phyloP scores from a whole-genome alignment of 306 rosid genomes.

The Sicyos edulis region DNA sequence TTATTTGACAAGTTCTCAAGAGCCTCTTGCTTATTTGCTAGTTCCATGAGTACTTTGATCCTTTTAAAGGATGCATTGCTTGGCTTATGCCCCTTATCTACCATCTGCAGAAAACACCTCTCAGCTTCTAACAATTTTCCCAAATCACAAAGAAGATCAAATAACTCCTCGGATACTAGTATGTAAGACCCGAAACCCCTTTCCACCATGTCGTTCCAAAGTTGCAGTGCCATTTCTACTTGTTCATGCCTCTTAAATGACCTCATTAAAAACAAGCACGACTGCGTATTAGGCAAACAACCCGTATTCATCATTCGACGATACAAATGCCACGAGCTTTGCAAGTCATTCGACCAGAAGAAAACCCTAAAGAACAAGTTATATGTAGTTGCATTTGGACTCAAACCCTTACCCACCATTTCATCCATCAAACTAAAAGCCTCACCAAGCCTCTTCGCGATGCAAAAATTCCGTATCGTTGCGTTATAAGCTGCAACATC shows the following conservation, averaged over 20 bases:
- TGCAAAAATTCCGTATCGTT: conserved; percentile 70
- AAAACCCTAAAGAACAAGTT: conserved; percentile 72
- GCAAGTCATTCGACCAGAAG: conserved; percentile 70
- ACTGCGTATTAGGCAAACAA: conserved; percentile 72
- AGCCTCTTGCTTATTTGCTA: conserved; percentile 60
- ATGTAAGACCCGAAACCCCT: conserved; percentile 76
- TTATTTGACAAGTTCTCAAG: conserved; percentile 54
- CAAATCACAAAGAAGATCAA: conserved; percentile 77
- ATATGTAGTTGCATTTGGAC: conserved; percentile 71
- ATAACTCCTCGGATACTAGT: conserved; percentile 77
- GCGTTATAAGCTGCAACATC: conserved; percentile 85
- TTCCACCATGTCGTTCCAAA: conserved; percentile 86
- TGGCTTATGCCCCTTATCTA: conserved; percentile 81
- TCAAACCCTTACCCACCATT: conserved; percentile 60
- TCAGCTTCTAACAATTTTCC: conserved; percentile 74
- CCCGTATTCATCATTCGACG: conserved; percentile 55
- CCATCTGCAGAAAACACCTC: conserved; percentile 78
- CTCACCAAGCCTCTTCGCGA: conserved; percentile 74
- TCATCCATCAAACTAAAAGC: conserved; percentile 65
- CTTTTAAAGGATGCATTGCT: conserved; percentile 69
- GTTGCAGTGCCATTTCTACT: conserved; percentile 69
- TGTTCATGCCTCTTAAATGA: conserved; percentile 63
- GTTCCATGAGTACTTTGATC: conserved; percentile 82
- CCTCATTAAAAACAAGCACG: conserved; percentile 83
- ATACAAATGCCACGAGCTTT: conserved; percentile 66